phyloP scores from a whole-genome alignment of 164 flowering plant genomes.

The Paratinospora sagittata region DNA sequence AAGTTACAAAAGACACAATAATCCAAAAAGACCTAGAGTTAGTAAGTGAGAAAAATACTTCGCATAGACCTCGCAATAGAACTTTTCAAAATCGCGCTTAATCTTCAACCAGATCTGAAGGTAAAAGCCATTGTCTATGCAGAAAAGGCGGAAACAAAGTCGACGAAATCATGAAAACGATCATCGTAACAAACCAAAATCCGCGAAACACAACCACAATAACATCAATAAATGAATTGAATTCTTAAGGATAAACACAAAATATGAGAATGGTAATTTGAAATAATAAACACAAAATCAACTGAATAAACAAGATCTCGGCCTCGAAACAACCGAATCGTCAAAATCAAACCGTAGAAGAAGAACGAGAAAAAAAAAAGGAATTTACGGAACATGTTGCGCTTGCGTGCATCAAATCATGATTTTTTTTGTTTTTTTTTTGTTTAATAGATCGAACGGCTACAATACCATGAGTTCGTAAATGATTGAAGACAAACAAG shows the following conservation, averaged over 20 bases:
- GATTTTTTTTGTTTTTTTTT: too few relatives aligned
- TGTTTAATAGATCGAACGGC: too few relatives aligned
- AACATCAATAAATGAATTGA: background rate
- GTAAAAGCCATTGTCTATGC: background rate
- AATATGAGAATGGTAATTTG: background rate
- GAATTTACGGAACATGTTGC: too few relatives aligned
- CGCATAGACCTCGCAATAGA: background rate
- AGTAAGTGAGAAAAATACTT: background rate
- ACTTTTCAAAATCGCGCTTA: background rate
- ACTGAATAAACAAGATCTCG: background rate
- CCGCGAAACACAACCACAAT: background rate
- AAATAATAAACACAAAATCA: background rate
- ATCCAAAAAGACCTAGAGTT: background rate
- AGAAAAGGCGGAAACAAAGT: background rate
- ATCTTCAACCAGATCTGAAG: constrained; percentile 2
- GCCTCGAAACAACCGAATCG: background rate
- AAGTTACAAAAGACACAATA: background rate
- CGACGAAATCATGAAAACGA: background rate
- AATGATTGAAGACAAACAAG: too few relatives aligned
- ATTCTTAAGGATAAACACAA: background rate
- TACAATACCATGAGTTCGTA: too few relatives aligned
- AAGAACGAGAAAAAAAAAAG: too few relatives aligned
- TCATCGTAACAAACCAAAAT: background rate
- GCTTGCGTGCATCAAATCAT: too few relatives aligned
- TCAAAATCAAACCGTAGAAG: too few relatives aligned